Percentiles rank a stretch among this genome's conserved stretches.
Evolutionary conservation across 805 yeast genomes (phyloP).

Genomic region (Ogataea pignaliae): DNA sequence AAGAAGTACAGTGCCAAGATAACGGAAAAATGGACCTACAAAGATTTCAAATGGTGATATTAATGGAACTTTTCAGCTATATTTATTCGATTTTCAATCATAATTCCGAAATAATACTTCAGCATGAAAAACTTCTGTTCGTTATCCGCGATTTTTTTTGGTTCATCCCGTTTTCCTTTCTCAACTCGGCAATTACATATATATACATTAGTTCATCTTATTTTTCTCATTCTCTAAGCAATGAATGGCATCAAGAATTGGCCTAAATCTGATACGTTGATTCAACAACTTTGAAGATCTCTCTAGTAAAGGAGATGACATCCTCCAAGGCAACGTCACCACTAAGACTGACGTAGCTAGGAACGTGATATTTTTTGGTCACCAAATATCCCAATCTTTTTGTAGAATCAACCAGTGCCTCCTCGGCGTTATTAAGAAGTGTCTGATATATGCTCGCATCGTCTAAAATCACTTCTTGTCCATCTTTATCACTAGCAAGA

Average conservation of each 20-base stretch:
- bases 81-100: no score
- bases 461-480: no score
- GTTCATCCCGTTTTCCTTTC: not conserved
- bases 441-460: slow-evolving; percentile 35
- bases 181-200: not conserved
- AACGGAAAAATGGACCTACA: slow-evolving; percentile 91
- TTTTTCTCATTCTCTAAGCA: no score
- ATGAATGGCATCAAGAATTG: not conserved
- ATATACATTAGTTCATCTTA: no score
- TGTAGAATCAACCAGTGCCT: slow-evolving; percentile 37
- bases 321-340: slow-evolving; percentile 36
- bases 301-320: slow-evolving; percentile 25
- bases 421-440: slow-evolving; percentile 38
- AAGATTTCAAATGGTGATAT: slow-evolving; percentile 65
- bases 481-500: no score
- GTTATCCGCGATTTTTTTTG: not conserved
- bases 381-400: slow-evolving; percentile 39
- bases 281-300: slow-evolving; percentile 28
- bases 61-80: no score
- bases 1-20: slow-evolving; percentile 68
- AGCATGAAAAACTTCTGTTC: not conserved
- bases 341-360: slow-evolving; percentile 42
- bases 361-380: slow-evolving; percentile 35
- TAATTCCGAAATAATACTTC: no score
- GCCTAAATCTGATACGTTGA: slow-evolving; percentile 9